Conservation (phyloP, 169 alveolate genomes). For the Toxoplasma gondii region DNA sequence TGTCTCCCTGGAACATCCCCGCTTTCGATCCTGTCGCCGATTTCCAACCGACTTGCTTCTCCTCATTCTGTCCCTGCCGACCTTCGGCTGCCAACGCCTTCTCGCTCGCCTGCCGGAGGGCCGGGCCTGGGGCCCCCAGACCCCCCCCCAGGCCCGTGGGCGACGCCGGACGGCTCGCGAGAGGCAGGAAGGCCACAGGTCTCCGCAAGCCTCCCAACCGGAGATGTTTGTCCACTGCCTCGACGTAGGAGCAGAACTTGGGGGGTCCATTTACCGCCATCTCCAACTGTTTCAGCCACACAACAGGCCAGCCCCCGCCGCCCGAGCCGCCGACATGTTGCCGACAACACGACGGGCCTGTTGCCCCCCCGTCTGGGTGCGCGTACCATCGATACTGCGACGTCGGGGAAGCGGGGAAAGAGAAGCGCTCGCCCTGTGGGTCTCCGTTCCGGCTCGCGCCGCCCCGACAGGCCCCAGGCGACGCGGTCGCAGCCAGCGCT, state of each 20-base stretch:
- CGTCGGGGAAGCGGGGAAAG: not conserved
- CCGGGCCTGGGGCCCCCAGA: not conserved
- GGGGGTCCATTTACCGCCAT: not conserved
- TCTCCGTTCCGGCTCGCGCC: not conserved
- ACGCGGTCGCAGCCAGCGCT: too few relatives aligned
- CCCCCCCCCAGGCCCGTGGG: not conserved
- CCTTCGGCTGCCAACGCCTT: not conserved
- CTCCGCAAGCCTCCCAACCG: not conserved
- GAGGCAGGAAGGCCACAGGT: not conserved
- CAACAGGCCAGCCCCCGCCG: conserved; percentile 42
- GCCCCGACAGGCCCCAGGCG: not conserved
- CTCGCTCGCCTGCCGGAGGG: not conserved
- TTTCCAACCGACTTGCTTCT: not conserved
- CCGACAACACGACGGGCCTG: conserved; percentile 24
- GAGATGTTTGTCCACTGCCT: not conserved
- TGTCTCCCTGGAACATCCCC: too few relatives aligned
- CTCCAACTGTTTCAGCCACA: conserved; percentile 34
- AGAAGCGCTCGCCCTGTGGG: not conserved
- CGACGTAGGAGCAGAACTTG: not conserved
- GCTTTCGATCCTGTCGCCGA: too few relatives aligned
- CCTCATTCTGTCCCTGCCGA: not conserved
- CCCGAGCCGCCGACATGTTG: conserved; percentile 39
- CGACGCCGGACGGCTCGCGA: not conserved
- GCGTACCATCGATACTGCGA: conserved; percentile 25
- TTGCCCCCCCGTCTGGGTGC: conserved; percentile 3